Evolutionary conservation across 192 early-diverging fungal genomes (phyloP).

Genomic region (Allomyces arbusculus): DNA sequence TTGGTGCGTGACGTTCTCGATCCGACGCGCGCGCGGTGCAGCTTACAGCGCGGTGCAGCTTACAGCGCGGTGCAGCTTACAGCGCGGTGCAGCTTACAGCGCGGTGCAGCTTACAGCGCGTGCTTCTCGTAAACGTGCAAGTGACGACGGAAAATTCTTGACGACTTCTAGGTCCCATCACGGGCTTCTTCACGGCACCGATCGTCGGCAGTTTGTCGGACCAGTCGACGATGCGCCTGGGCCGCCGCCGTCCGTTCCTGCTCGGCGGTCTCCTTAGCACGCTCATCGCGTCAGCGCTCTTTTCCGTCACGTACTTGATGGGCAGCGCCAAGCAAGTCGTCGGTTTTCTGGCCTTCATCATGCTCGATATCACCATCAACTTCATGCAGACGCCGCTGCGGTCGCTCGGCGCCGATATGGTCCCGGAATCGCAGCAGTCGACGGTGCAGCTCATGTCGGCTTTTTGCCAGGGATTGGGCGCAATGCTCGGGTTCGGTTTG

Average conservation of each 20-base stretch:
- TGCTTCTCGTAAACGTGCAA: background rate
- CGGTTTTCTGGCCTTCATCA: constrained; percentile 5
- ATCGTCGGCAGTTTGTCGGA: constrained; percentile 9
- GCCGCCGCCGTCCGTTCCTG: constrained; percentile 11
- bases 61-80: too few species aligned
- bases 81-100: too few species aligned
- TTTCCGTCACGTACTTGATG: constrained; percentile 3
- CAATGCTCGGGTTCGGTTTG: constrained; percentile 4
- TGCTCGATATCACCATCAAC: constrained; percentile 11
- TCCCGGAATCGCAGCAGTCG: constrained; percentile 3
- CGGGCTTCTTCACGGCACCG: constrained; percentile 12
- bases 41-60: too few species aligned
- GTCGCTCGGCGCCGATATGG: constrained; percentile 8
- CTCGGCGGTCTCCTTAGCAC: constrained; percentile 4
- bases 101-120: too few species aligned
- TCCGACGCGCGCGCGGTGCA: too few species aligned
- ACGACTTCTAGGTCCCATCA: constrained; percentile 6
- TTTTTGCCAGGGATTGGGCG: constrained; percentile 7
- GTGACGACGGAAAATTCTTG: background rate
- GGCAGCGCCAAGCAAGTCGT: constrained; percentile 1
- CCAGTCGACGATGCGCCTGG: constrained; percentile 4
- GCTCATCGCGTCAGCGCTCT: constrained; percentile 5
- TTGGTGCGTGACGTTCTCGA: background rate
- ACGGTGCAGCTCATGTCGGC: constrained; percentile 8
- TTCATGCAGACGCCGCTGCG: constrained; percentile 11